Evolutionary conservation across 2,329 filamentous ascomycete genomes (phyloP).

Genomic region (Sphaerostilbella broomeana): DNA sequence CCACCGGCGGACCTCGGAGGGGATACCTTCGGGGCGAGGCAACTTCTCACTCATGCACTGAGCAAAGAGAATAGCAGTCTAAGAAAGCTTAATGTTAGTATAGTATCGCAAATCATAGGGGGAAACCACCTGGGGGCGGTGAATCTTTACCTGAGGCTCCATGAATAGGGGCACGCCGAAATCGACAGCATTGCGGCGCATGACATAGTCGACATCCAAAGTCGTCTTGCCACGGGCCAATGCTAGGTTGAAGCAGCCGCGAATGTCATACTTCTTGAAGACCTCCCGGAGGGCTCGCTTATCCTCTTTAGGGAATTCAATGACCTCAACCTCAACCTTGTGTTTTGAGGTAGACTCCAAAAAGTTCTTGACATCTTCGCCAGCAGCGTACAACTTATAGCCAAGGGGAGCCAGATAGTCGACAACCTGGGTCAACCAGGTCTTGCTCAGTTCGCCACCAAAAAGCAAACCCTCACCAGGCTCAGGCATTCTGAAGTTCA

Average conservation of each 20-base stretch:
- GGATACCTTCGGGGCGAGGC: slow-evolving; percentile 80
- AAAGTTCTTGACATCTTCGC: slow-evolving; percentile 72
- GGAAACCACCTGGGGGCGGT: slow-evolving; percentile 13
- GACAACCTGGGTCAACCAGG: slow-evolving; percentile 70
- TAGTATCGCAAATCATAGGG: not conserved
- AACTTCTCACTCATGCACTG: slow-evolving; percentile 97
- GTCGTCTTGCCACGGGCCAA: slow-evolving; percentile 75
- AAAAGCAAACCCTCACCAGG: slow-evolving; percentile 93
- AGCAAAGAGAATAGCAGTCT: slow-evolving; percentile 94
- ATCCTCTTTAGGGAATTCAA: slow-evolving; percentile 94
- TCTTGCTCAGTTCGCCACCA: slow-evolving; percentile 70
- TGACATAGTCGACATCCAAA: slow-evolving; percentile 93
- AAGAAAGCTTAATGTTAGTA: slow-evolving; percentile 1
- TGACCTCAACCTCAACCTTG: slow-evolving; percentile 71
- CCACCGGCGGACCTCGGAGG: slow-evolving; percentile 87
- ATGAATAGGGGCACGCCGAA: slow-evolving; percentile 97
- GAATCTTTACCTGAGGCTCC: slow-evolving; percentile 77
- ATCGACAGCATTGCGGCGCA: slow-evolving; percentile 96
- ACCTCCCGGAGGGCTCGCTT: slow-evolving; percentile 92
- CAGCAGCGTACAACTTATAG: slow-evolving; percentile 90
- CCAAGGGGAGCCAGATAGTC: slow-evolving; percentile 82
- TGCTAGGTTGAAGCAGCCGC: slow-evolving; percentile 92
- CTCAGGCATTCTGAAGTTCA: slow-evolving; percentile 98
- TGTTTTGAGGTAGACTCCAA: slow-evolving; percentile 66
- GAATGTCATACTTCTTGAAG: slow-evolving; percentile 94